Conservation (phyloP, 2,329 filamentous ascomycete species). For the Colletotrichum sp. region DNA sequence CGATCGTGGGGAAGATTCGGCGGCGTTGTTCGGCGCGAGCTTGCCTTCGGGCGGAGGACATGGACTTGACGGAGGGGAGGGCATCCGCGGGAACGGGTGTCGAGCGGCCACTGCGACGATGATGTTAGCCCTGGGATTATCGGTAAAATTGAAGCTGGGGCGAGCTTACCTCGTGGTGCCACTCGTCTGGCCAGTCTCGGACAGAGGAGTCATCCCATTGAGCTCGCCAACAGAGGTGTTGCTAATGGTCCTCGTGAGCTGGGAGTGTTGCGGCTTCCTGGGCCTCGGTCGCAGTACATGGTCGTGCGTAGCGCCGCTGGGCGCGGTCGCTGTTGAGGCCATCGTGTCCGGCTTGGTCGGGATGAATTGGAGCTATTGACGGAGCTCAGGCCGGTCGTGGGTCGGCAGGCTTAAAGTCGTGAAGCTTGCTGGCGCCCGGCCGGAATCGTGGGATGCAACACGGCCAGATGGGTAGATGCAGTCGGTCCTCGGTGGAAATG, state of each 20-base stretch:
- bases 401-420: background rate
- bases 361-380: background rate
- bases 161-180: slow-evolving; percentile 14
- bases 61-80: slow-evolving; percentile 86
- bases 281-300: slow-evolving; percentile 53
- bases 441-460: background rate
- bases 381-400: background rate
- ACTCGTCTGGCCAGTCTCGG: slow-evolving; percentile 15
- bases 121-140: background rate
- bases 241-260: slow-evolving; percentile 26
- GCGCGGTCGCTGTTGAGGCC: slow-evolving; percentile 10
- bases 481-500: background rate
- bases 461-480: background rate
- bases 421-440: background rate
- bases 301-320: slow-evolving; percentile 31
- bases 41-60: slow-evolving; percentile 84
- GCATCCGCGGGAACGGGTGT: slow-evolving; percentile 89
- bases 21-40: slow-evolving; percentile 80
- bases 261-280: slow-evolving; percentile 53
- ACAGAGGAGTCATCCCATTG: slow-evolving; percentile 4
- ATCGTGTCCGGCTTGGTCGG: background rate
- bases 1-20: slow-evolving; percentile 89
- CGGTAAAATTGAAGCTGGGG: background rate
- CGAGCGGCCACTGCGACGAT: slow-evolving; percentile 68
- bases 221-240: slow-evolving; percentile 15